phyloP scores from a whole-genome alignment of 202 grass and related monocot genomes.

The Cymbopogon flexuosus region DNA sequence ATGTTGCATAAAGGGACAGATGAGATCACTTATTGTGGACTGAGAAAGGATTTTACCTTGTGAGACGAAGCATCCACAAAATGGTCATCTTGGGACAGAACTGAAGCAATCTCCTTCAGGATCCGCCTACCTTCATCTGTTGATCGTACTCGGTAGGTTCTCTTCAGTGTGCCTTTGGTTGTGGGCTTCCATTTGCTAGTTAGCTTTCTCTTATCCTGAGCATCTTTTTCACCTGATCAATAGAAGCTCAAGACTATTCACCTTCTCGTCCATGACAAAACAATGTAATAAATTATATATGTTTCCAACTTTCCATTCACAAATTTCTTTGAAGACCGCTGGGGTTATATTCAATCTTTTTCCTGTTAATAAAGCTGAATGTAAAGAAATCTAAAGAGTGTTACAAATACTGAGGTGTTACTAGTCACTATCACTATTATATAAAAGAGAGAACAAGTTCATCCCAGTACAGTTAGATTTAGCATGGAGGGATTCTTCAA shows the following conservation, averaged over 20 bases:
- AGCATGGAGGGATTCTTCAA: not conserved
- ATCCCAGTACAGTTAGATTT: not conserved
- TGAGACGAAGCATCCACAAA: constrained; percentile 83
- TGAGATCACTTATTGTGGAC: not conserved
- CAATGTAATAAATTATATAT: not conserved
- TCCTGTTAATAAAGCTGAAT: not conserved
- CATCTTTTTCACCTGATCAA: constrained; percentile 56
- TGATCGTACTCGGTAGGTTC: constrained; percentile 79
- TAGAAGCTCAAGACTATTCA: not conserved
- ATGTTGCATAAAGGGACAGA: not conserved
- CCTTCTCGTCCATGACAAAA: not conserved
- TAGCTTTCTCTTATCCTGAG: constrained; percentile 55
- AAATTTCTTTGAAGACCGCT: not conserved
- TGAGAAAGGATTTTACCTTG: constrained; percentile 51
- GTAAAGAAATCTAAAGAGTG: not conserved
- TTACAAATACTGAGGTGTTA: not conserved
- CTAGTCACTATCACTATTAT: not conserved
- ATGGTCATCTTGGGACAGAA: constrained; percentile 94
- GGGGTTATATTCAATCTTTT: not conserved
- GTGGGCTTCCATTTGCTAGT: constrained; percentile 91
- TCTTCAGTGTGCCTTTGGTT: constrained; percentile 87
- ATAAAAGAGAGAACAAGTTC: not conserved
- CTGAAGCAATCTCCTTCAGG: constrained; percentile 76
- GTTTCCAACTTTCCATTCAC: not conserved
- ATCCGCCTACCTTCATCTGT: constrained; percentile 71